A percentile compares a stretch with the other conserved stretches of the same genome.
Evolutionary conservation across 2,329 filamentous ascomycete species (phyloP).

Genomic region (Arthrobotrys iridis): DNA sequence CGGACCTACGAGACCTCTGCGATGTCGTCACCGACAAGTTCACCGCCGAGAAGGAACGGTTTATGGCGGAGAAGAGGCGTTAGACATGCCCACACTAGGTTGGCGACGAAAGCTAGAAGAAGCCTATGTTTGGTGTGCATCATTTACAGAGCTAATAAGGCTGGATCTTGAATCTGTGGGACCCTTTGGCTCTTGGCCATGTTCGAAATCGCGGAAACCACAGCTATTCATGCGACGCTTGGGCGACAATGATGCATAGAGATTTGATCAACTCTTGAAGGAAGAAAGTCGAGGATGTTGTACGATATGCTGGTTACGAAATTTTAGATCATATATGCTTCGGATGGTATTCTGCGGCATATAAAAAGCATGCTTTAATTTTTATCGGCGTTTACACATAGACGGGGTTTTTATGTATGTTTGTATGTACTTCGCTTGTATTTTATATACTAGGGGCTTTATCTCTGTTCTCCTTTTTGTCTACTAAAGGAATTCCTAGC

Average conservation of each 20-base stretch:
- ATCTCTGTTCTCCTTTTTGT: background rate
- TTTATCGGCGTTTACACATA: conserved; percentile 21
- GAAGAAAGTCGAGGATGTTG: no score
- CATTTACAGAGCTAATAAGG: background rate
- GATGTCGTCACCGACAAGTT: conserved; percentile 96
- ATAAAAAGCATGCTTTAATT: background rate
- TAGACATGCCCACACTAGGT: background rate
- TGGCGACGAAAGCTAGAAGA: background rate
- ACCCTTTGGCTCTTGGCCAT: no score
- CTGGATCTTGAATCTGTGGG: no score
- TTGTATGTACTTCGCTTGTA: conserved; percentile 39
- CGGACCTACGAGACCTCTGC: conserved; percentile 88
- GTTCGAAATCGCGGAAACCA: no score
- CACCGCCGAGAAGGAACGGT: conserved; percentile 72
- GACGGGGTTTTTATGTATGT: background rate
- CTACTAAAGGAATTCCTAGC: background rate
- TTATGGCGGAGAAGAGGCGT: conserved; percentile 61
- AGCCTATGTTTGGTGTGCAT: background rate
- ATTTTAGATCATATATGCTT: no score
- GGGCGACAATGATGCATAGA: no score
- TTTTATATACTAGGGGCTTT: conserved; percentile 24
- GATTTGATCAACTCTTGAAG: no score
- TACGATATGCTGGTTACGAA: conserved; percentile 32
- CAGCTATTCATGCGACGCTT: no score
- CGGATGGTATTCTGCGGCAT: background rate